Percentiles rank a stretch among this genome's conserved stretches.
These are phyloP conservation scores for Xylariaceae sp. DNA, from an alignment of 2,329 filamentous ascomycete genomes.

Conservation along the genomic window DNA sequence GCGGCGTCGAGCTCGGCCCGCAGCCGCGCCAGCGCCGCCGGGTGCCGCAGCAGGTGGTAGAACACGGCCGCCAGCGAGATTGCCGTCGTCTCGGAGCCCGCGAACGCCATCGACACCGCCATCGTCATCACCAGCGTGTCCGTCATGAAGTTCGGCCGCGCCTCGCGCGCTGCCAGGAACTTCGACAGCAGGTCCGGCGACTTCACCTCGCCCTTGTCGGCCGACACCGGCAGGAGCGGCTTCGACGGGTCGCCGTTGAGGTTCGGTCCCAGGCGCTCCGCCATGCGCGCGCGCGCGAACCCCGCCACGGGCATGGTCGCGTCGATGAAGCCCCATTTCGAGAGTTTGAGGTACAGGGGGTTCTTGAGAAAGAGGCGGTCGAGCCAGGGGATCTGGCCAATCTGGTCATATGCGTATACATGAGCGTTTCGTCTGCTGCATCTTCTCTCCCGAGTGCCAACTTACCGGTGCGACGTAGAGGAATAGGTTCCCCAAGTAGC, in stretches of 20 bases:
- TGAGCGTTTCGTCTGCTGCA: background rate
- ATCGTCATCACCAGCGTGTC: conserved; percentile 71
- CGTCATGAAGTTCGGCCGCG: conserved; percentile 72
- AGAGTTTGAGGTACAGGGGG: conserved; percentile 68
- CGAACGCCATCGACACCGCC: conserved; percentile 72
- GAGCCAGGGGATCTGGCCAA: conserved; percentile 75
- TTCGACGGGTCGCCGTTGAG: conserved; percentile 36
- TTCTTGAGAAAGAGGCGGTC: conserved; percentile 75
- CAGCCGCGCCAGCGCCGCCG: conserved; percentile 55
- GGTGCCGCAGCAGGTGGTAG: conserved; percentile 72
- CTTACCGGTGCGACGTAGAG: conserved; percentile 71
- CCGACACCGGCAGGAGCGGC: conserved; percentile 42
- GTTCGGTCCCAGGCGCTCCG: conserved; percentile 60
- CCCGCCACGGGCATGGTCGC: conserved; percentile 71
- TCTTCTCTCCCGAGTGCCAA: conserved; percentile 13
- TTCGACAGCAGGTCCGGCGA: conserved; percentile 68
- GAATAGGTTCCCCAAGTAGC: conserved; percentile 65
- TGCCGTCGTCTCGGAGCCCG: conserved; percentile 78
- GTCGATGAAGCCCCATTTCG: conserved; percentile 68
- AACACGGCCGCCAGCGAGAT: conserved; percentile 73
- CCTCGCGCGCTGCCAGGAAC: conserved; percentile 69
- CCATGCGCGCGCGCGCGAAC: conserved; percentile 71
- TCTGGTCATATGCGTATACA: conserved; percentile 41
- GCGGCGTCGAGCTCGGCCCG: conserved; percentile 65
- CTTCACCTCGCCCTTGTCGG: conserved; percentile 43